Percentiles rank a stretch among this genome's conserved stretches.
phyloP scores from a whole-genome alignment of 495 filamentous ascomycete species.

The Thermothielavioides terrestris region DNA sequence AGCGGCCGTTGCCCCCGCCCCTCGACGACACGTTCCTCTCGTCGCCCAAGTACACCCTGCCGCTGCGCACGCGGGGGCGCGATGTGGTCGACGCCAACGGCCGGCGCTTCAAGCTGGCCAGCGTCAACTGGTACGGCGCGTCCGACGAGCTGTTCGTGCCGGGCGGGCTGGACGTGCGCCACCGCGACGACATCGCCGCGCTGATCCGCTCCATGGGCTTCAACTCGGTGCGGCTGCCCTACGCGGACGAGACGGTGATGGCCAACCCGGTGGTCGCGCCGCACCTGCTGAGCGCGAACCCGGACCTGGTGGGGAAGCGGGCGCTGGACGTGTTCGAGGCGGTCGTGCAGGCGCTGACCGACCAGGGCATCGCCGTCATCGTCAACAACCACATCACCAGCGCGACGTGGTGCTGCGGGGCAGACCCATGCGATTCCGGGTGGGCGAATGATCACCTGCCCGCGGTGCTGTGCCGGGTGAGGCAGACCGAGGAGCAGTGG shows the following conservation, averaged over 20 bases:
- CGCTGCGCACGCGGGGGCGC: slow-evolving; percentile 44
- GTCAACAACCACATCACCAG: slow-evolving; percentile 56
- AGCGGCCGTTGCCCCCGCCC: slow-evolving; percentile 35
- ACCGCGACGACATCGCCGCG: slow-evolving; percentile 45
- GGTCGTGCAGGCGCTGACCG: slow-evolving; percentile 46
- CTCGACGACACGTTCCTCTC: slow-evolving; percentile 30
- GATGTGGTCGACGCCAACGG: slow-evolving; percentile 47
- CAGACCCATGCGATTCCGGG: slow-evolving; percentile 49
- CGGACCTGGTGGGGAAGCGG: slow-evolving; percentile 41
- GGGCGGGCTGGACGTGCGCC: slow-evolving; percentile 48
- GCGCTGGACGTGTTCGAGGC: slow-evolving; percentile 49
- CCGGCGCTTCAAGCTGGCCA: slow-evolving; percentile 45
- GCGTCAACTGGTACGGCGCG: slow-evolving; percentile 57
- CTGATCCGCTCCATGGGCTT: slow-evolving; percentile 48
- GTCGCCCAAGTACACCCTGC: slow-evolving; percentile 32
- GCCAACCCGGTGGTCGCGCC: slow-evolving; percentile 41
- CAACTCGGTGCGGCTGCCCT: slow-evolving; percentile 55
- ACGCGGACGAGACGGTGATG: slow-evolving; percentile 53
- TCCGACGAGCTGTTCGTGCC: slow-evolving; percentile 53
- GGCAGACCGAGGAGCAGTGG: slow-evolving; percentile 51
- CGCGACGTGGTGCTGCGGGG: slow-evolving; percentile 53
- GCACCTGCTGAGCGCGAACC: slow-evolving; percentile 43
- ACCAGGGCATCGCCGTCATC: slow-evolving; percentile 49
- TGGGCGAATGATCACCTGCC: slow-evolving; percentile 49
- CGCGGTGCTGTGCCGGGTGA: slow-evolving; percentile 42